Evolutionary conservation across 2,329 filamentous ascomycete genomes (phyloP), one percentile per base, ranked within the genome.

Genomic region (Sporothrix curviconia): DNA sequence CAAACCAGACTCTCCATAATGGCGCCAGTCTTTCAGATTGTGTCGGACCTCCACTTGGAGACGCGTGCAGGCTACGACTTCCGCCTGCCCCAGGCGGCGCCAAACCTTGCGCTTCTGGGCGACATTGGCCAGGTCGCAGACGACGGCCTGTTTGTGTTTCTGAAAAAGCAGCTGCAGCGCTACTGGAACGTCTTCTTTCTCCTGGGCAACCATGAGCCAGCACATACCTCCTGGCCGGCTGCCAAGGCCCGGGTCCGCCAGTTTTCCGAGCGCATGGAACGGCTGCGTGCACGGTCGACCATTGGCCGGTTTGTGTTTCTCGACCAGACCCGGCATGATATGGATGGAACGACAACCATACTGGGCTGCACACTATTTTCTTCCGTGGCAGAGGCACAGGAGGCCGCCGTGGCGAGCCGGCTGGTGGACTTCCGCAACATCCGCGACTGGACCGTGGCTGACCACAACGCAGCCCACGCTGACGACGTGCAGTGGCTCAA

Each of bases 41-140:
- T 83, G 17, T 83, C 80, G 0, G 80, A 84, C 66, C 70, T 84
- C 4, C 81, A 84, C 60, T 71, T 84, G 5, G 79, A 84, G 64
- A 64, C 65, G 8, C 72, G 74, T 0, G 69, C 70, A 42, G 68
- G 69, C 14, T 83, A 78, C 63, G 63, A 76, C 3, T 75, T 82
- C 30, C 46, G 63, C 0, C 74, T 76, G 1, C 70, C 68, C 54
- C 47, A 59, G 14, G 56, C 53, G 5, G 76, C 79, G 1, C 76
- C 77, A 0, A 74, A 77, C 58, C 71, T 85, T 1, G 80, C 78
- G 0, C 71, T 84, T 0, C 72, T 84, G 0, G 81, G 82, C 19
- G 79, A 84, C 60, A 78, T 84, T 47, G 81, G 80, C 34, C 73
- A 74, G 57, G 46, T 72, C 19, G 62, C 58, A 1, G 60, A 69